Evolutionary conservation across 345 rosid genomes (phyloP), one percentile per base, ranked within the genome.

Genomic region (Gossypioides kirkii): DNA sequence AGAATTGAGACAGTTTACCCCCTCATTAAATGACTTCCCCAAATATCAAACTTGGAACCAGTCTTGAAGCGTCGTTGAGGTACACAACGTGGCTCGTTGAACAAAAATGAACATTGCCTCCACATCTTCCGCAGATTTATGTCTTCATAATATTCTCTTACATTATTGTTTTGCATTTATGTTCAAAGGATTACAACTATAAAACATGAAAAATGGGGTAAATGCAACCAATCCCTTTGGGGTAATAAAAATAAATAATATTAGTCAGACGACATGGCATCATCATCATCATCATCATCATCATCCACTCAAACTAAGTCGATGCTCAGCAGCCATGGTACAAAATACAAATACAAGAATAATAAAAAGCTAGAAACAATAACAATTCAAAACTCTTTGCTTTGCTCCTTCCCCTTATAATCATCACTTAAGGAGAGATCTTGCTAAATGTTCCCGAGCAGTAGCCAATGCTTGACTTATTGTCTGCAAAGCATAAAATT

Each of bases 381-480:
- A 64, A 18, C 16, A 4, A 14, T 25, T 49, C 1, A 23, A 68
- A 49, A 26, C 22, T 28, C 72, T 22, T 22, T 32, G 38, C 38
- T 18, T 47, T 52, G 22, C n/a, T 9, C 22, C n/a, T 42, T 20
- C 2, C 28, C 50, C 20, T 54, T 32, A 5, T 32, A 32, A 8
- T 43, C 68, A 62, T 91, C 83, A 91, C 46, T 87, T 89, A 20
- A 89, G 81, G 72, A 91, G 89, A 18, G 98, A 91, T 82, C 90
- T 88, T 62, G 92, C 78, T 1, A 91, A 74, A 80, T 91, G 97
- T 68, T 91, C 97, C 10, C 94, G 84, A 2, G 98, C 98, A 1
- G 90, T 89, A n/a, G 92, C 97, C 67, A 91, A 72, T 42, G 94
- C 97, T 80, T 87, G 96, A 70, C 91, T 85, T 80, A 91, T 84